A percentile compares a stretch with the other conserved stretches of the same genome.
These are phyloP conservation scores for Ceratopteris richardii DNA, from an alignment of 75 land plant genomes.

Conservation along the genomic window DNA sequence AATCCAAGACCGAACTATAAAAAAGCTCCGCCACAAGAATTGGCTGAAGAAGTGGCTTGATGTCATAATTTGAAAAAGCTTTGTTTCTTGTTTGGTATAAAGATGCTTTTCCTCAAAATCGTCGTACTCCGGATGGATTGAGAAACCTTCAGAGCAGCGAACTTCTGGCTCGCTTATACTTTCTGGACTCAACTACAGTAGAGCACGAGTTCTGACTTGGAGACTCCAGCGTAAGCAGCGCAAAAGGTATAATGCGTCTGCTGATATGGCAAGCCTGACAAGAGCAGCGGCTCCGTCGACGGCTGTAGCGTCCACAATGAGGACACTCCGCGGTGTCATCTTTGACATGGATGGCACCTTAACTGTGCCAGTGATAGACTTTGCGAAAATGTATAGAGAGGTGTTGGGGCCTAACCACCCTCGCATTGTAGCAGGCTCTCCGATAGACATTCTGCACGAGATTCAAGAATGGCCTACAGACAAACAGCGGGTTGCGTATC, in stretches of 20 bases:
- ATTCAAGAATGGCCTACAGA: conserved; percentile 62
- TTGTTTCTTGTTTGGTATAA: too few species aligned
- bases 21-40: too few species aligned
- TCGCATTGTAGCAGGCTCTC: conserved; percentile 20
- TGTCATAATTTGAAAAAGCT: too few species aligned
- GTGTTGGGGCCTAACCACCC: conserved; percentile 58
- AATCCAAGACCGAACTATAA: too few species aligned
- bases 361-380: conserved; percentile 83
- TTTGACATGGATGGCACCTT: conserved; percentile 99
- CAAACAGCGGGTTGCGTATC: conserved; percentile 48
- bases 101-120: not conserved
- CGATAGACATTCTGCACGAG: conserved; percentile 74
- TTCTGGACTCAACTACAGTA: not conserved
- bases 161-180: not conserved
- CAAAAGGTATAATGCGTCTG: too few species aligned
- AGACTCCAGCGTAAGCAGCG: not conserved
- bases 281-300: not conserved
- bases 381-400: conserved; percentile 57
- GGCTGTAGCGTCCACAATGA: not conserved
- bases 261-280: not conserved
- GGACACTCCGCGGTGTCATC: conserved; percentile 56
- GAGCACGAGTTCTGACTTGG: too few species aligned
- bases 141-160: not conserved
- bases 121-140: not conserved
- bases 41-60: too few species aligned